Base-by-base conservation (phyloP, 768 basidiomycete genomes). In the Cystobasidiopsis lactophilus region DNA sequence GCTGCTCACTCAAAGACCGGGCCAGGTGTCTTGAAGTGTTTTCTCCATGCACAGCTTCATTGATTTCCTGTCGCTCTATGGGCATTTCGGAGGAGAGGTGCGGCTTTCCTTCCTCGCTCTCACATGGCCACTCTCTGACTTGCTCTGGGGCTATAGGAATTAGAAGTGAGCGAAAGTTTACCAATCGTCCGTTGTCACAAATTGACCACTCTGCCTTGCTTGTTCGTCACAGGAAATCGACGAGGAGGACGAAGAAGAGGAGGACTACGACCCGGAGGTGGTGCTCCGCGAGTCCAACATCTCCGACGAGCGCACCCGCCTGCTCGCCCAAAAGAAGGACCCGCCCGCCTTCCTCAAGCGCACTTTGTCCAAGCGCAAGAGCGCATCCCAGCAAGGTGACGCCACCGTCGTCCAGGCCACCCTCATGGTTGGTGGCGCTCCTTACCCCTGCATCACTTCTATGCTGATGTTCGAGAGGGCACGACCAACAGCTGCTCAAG, bases 21-120 rank as follows among this genome's bases (percentile, higher is more conserved):
- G 51, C 33, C 3, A 27, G 26, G n/a, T 27, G 35, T 23, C 24
- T 16, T 29, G 31, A 40, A 23, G n/a, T n/a, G n/a, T 49, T 23
- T 40, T 3, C 5, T 14, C 33, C 21, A 53, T 55, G 3, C 31
- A 52, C 40, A 56, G 52, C 19, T 62, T 62, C 30, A 53, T 61
- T 46, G 61, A 60, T 62, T 98, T 98, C 66, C 69, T 98, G 41
- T 82, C 81, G 62, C 72, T 96, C 24, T 98, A 85, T 62, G 93
- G 93, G 3, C 91, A 96, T 66, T 95, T 93, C 63, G 91, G 89
- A 63, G 69, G 88, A 71, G 29, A 49, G 84, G 89, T 63, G 83
- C 85, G 33, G 7, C 33, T 35, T 7, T n/a, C n/a, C n/a, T n/a
- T n/a, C n/a, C n/a, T n/a, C n/a, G n/a, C n/a, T n/a, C n/a, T n/a